phyloP scores from a whole-genome alignment of 1,284 basidiomycete genomes.

The Peniophora sp. region DNA sequence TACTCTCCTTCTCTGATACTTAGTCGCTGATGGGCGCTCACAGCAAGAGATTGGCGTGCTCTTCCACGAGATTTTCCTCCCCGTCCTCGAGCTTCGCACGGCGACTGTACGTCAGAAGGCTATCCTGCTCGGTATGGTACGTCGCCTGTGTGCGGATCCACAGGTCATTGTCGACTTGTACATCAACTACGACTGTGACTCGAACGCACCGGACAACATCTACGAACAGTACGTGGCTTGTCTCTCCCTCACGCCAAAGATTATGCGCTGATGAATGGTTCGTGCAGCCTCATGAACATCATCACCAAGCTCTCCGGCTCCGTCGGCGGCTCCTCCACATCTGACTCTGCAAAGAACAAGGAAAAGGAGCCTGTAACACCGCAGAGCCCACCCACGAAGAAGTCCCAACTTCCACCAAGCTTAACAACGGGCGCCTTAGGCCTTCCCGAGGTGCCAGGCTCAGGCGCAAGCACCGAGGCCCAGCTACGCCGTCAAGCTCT shows the following conservation, averaged over 20 bases:
- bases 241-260: neutral
- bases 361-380: constrained; percentile 28
- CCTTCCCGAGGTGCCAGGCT: constrained; percentile 61
- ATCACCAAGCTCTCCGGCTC: constrained; percentile 84
- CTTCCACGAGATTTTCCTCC: constrained; percentile 97
- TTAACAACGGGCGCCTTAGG: constrained; percentile 64
- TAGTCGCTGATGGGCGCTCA: constrained; percentile 3
- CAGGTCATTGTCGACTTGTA: constrained; percentile 96
- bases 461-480: constrained; percentile 63
- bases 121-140: constrained; percentile 80
- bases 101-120: constrained; percentile 94
- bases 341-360: constrained; percentile 16
- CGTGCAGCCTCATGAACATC: constrained; percentile 81
- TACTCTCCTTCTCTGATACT: neutral
- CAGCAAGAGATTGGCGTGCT: constrained; percentile 99
- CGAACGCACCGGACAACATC: constrained; percentile 88
- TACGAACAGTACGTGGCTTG: constrained; percentile 90
- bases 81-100: constrained; percentile 97
- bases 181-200: constrained; percentile 96
- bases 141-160: constrained; percentile 86
- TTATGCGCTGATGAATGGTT: neutral
- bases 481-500: constrained; percentile 84
- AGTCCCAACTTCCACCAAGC: constrained; percentile 37
- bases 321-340: constrained; percentile 28
- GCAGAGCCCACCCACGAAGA: neutral